Evolutionary conservation across 2,329 filamentous ascomycete genomes (phyloP), one percentile per base, ranked within the genome.

Genomic region (Cytospora mali): DNA sequence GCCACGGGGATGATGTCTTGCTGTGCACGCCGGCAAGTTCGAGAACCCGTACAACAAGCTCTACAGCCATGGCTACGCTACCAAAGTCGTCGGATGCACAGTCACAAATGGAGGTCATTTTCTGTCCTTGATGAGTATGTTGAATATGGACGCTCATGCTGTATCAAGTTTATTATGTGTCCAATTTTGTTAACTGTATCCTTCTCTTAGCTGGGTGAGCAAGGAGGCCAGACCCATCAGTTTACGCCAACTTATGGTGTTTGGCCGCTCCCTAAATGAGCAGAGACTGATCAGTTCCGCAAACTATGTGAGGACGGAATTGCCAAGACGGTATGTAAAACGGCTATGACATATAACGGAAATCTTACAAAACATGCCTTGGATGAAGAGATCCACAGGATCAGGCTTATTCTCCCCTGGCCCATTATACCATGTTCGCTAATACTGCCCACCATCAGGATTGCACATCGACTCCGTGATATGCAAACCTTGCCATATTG

Each of bases 401-500:
- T 23, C 42, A 13, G 18, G 25, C 21, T 14, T 48, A 18, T 31
- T 51, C 21, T 18, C 13, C 57, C 33, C n/a, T n/a, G 11, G 4
- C 16, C 29, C 18, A 52, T 23, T 21, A 10, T 39, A 21, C 29
- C 53, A 46, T 39, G 27, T 51, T 46, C 21, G 53, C 59, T 62
- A 29, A 62, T 42, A 54, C 56, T 53, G 60, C 35, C 29, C 27
- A 28, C 33, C 18, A 18, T 55, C 68, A 94, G 92, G 69, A 86
- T 98, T 68, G 92, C 94, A 21, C 95, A 99, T 76, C 91, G 95
- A 35, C 88, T 99, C 66, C 92, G 96, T 64, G 94, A 99, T 74
- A 98, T 99, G 86, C 95, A 99, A 76, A 93, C 91, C 66, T 82
- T 99, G 48, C 95, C 95, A 21, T 99, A 97, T 73, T 91, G 95